phyloP scores from a whole-genome alignment of 352 stramenopile genomes.

The Phytophthora chlamydospora region DNA sequence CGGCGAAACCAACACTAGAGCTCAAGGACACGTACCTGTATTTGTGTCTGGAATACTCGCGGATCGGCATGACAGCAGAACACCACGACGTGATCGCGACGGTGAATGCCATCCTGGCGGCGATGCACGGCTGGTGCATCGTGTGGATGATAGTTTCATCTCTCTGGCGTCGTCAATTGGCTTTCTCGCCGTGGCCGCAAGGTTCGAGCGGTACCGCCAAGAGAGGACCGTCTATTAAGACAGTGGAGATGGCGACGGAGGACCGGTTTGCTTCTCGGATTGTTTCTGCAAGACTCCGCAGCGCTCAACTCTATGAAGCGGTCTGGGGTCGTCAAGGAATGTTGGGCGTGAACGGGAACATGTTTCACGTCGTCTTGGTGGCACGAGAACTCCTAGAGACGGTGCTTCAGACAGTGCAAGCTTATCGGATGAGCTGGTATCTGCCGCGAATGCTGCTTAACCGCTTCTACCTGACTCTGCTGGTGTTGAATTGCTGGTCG shows the following conservation, averaged over 20 bases:
- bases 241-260: neutral
- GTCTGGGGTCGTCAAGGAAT: conserved; percentile 20
- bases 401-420: conserved; percentile 37
- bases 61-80: conserved; percentile 19
- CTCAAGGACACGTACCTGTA: conserved; percentile 22
- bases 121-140: conserved; percentile 20
- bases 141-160: conserved; percentile 15
- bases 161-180: conserved; percentile 10
- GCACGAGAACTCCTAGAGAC: conserved; percentile 34
- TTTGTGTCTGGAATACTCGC: conserved; percentile 23
- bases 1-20: too few relatives aligned
- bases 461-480: conserved; percentile 28
- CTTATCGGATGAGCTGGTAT: conserved; percentile 41
- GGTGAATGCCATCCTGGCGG: conserved; percentile 28
- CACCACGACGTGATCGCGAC: conserved; percentile 19
- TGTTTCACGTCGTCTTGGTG: conserved; percentile 26
- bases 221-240: neutral
- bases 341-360: conserved; percentile 28
- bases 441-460: conserved; percentile 29
- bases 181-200: conserved; percentile 8
- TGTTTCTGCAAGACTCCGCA: conserved; percentile 1
- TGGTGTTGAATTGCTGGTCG: conserved; percentile 37
- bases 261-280: conserved; percentile 1
- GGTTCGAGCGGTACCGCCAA: neutral
- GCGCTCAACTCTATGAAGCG: conserved; percentile 6